Evolutionary conservation across 257 asterid species (phyloP).

Genomic region (Solanum corneliomulleri): DNA sequence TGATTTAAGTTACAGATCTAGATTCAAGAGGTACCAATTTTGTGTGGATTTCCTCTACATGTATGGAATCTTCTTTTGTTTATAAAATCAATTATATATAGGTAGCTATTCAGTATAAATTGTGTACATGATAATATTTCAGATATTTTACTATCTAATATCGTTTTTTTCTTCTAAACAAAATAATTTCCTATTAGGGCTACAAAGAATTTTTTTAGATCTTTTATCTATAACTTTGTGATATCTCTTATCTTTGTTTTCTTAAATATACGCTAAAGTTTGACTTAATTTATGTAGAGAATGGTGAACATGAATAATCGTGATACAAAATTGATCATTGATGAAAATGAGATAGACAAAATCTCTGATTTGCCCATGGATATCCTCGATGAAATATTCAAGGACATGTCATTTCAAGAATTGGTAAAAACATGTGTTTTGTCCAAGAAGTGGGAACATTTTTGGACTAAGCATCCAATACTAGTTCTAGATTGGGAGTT

Average conservation of each 20-base stretch:
- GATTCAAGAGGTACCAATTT: background rate
- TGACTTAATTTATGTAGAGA: background rate
- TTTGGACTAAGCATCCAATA: background rate
- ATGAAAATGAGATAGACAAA: background rate
- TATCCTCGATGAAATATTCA: background rate
- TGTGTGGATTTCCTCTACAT: background rate
- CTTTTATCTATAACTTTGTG: background rate
- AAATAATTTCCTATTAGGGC: background rate
- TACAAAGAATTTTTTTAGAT: background rate
- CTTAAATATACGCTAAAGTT: background rate
- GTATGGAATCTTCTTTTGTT: background rate
- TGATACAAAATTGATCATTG: background rate
- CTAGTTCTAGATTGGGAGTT: background rate
- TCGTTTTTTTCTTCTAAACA: rapidly evolving
- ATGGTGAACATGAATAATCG: background rate
- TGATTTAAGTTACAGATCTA: background rate
- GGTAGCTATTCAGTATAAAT: background rate
- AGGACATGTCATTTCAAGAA: background rate
- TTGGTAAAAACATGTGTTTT: background rate
- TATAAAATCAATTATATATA: background rate
- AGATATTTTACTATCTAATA: background rate
- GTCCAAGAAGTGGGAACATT: background rate
- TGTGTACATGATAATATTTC: background rate
- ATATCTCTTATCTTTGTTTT: background rate
- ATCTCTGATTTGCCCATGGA: background rate